phyloP scores from a whole-genome alignment of 2,329 filamentous ascomycete species.

The Calonectria hawksworthii region DNA sequence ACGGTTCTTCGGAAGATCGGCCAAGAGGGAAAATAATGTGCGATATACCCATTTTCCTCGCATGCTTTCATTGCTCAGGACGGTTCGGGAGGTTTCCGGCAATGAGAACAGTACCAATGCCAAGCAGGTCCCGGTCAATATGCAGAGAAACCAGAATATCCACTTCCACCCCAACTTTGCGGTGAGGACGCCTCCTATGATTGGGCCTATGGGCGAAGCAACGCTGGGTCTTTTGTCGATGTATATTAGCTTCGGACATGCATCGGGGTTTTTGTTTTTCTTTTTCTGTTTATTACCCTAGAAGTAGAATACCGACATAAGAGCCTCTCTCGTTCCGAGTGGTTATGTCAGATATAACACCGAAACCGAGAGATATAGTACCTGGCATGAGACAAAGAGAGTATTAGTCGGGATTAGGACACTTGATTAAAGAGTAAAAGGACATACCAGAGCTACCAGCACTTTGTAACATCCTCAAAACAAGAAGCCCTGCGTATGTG shows the following conservation, averaged over 20 bases:
- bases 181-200: background rate
- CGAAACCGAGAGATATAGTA: background rate
- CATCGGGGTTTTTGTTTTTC: background rate
- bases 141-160: conserved; percentile 10
- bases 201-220: background rate
- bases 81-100: background rate
- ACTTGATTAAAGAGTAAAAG: background rate
- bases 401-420: background rate
- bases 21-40: background rate
- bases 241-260: background rate
- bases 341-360: background rate
- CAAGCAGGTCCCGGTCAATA: background rate
- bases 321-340: background rate
- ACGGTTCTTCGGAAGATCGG: background rate
- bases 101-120: background rate
- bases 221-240: background rate
- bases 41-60: background rate
- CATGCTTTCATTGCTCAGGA: background rate
- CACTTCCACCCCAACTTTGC: background rate
- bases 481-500: background rate
- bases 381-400: background rate
- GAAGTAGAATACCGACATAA: background rate
- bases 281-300: background rate
- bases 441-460: background rate
- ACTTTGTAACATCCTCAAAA: background rate